These are phyloP conservation scores for Asterionellopsis glacialis DNA, from an alignment of 108 stramenopile genomes.

Conservation along the genomic window DNA sequence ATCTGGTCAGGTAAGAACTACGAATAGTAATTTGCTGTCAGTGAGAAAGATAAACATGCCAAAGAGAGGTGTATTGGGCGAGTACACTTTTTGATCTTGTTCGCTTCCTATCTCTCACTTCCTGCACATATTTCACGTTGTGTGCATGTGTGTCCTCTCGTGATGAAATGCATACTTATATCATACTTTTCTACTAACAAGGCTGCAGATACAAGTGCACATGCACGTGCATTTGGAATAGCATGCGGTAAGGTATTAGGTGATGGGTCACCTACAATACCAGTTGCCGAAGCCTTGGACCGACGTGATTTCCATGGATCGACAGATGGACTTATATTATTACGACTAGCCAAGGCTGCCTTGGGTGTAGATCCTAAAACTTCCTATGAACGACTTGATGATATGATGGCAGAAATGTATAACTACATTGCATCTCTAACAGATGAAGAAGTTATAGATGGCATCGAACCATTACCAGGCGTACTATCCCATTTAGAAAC, in stretches of 20 bases:
- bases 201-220: conserved; percentile 17
- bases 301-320: conserved; percentile 40
- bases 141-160: too few species aligned
- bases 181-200: too few species aligned
- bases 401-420: conserved; percentile 36
- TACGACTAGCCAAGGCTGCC: conserved; percentile 32
- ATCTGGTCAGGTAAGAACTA: conserved; percentile 26
- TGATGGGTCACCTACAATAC: neutral
- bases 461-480: conserved; percentile 37
- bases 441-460: conserved; percentile 26
- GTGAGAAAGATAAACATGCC: too few species aligned
- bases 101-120: too few species aligned
- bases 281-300: conserved; percentile 34
- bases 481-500: conserved; percentile 26
- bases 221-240: conserved; percentile 33
- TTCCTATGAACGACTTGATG: conserved; percentile 20
- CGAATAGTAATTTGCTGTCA: too few species aligned
- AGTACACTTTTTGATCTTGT: too few species aligned
- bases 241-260: conserved; percentile 25
- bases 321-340: conserved; percentile 46
- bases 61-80: too few species aligned
- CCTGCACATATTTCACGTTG: too few species aligned
- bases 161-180: too few species aligned
- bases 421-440: conserved; percentile 19
- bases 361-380: conserved; percentile 16